Conservation (phyloP, 2,329 filamentous ascomycete species). For the Ophiognomonia clavigignenti-juglandacearum region DNA sequence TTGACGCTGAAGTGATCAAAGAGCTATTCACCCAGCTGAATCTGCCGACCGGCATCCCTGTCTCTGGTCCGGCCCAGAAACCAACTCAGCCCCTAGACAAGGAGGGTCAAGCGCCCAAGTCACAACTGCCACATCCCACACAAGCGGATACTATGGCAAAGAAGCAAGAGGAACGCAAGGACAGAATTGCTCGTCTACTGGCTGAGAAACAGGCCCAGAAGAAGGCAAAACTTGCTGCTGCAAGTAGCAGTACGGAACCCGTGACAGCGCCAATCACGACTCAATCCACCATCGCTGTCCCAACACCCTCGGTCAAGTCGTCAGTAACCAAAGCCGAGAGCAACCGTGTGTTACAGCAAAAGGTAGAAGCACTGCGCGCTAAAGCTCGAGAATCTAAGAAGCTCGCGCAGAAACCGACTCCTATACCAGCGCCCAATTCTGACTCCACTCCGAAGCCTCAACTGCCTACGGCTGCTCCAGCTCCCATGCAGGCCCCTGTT, state of each 20-base stretch:
- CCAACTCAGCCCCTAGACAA: not conserved
- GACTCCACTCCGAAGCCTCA: not conserved
- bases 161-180: conserved; percentile 62
- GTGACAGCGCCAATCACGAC: too few relatives aligned
- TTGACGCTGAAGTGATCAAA: conserved; percentile 59
- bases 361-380: conserved; percentile 66
- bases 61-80: not conserved
- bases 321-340: conserved; percentile 61
- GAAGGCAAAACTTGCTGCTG: conserved; percentile 43
- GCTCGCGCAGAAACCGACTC: conserved; percentile 23
- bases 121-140: not conserved
- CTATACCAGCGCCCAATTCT: conserved; percentile 6
- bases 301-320: conserved; percentile 13
- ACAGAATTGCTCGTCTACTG: conserved; percentile 70
- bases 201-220: conserved; percentile 71
- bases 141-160: conserved; percentile 17
- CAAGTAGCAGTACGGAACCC: conserved; percentile 14
- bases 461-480: conserved; percentile 2
- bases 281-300: too few relatives aligned
- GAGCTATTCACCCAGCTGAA: conserved; percentile 65
- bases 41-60: conserved; percentile 38
- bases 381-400: conserved; percentile 46
- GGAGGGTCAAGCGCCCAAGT: not conserved
- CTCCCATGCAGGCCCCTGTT: not conserved
- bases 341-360: conserved; percentile 67